phyloP scores from a whole-genome alignment of 2,329 filamentous ascomycete species.

The Pseudogymnoascus pannorum region DNA sequence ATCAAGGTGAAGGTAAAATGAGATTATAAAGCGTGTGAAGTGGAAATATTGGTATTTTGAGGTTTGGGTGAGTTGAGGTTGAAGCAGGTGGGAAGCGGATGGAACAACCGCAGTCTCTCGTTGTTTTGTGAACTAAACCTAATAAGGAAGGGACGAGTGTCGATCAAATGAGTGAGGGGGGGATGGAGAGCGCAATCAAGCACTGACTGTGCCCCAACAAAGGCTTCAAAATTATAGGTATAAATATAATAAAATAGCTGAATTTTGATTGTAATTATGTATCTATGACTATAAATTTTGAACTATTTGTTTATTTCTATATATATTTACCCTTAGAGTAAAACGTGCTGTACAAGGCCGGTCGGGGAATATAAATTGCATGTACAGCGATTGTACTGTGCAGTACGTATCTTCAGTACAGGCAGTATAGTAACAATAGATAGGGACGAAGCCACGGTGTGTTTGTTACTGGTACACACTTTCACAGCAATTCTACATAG shows the following conservation, averaged over 20 bases:
- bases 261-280: not conserved
- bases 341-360: not conserved
- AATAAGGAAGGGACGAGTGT: not conserved
- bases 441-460: not conserved
- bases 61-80: constrained; percentile 18
- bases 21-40: constrained; percentile 8
- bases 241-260: not conserved
- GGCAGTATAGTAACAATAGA: not conserved
- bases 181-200: not conserved
- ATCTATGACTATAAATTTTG: not conserved
- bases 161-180: not conserved
- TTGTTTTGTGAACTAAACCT: not conserved
- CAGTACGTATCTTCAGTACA: too few relatives aligned
- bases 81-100: constrained; percentile 19
- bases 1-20: constrained; percentile 1
- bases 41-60: constrained; percentile 11
- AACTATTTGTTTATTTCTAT: not conserved
- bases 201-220: not conserved
- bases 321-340: not conserved
- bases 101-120: constrained; percentile 15
- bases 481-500: not conserved
- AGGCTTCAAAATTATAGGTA: not conserved
- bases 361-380: constrained; percentile 5
- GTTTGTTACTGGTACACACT: not conserved
- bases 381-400: not conserved